phyloP scores from a whole-genome alignment of 768 basidiomycete species.

The Suillus subluteus region DNA sequence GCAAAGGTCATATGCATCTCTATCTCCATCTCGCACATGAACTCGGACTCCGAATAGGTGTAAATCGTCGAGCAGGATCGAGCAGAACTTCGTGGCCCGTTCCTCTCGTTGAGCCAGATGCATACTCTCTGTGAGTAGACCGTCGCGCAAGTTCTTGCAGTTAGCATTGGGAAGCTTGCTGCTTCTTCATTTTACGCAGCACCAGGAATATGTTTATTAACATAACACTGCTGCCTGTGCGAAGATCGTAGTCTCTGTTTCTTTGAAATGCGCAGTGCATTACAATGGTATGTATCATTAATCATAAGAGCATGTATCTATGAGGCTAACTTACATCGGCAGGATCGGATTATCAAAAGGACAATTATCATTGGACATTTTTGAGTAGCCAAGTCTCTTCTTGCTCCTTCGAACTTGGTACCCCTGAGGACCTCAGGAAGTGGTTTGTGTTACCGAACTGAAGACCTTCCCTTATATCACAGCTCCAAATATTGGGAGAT shows the following conservation, averaged over 20 bases:
- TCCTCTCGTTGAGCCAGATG: neutral
- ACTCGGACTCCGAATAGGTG: too few species aligned
- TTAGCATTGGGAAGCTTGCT: neutral
- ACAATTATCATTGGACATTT: slow-evolving; percentile 51
- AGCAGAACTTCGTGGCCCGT: neutral
- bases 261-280: slow-evolving; percentile 48
- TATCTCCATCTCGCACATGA: too few species aligned
- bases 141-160: neutral
- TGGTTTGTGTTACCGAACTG: slow-evolving; percentile 38
- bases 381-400: slow-evolving; percentile 49
- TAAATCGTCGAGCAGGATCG: neutral
- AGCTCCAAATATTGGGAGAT: slow-evolving; percentile 52
- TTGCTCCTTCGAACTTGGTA: slow-evolving; percentile 64
- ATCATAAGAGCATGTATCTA: neutral
- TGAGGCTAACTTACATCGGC: slow-evolving; percentile 4
- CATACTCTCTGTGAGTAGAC: neutral
- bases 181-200: neutral
- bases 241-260: slow-evolving; percentile 41
- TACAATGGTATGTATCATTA: slow-evolving; percentile 40
- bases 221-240: slow-evolving; percentile 27
- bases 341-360: slow-evolving; percentile 39
- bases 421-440: slow-evolving; percentile 52
- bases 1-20: too few species aligned
- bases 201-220: neutral
- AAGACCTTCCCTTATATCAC: neutral